Evolutionary conservation across 2,329 filamentous ascomycete species (phyloP), one percentile per base, ranked within the genome.

Genomic region (Aciculosporium take): DNA sequence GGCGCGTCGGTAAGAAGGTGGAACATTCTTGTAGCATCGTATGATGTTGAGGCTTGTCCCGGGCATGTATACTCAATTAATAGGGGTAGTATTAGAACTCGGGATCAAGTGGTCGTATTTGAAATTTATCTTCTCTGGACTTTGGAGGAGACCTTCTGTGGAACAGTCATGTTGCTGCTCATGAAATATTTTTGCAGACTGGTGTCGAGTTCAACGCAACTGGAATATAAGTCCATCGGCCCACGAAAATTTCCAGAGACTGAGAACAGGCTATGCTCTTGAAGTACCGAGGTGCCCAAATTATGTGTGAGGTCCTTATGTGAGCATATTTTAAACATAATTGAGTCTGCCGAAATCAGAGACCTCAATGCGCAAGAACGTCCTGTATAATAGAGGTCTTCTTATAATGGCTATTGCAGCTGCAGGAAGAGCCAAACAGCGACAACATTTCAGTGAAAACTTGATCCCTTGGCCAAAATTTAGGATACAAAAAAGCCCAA

Each of bases 141-240:
- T 42, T 43, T n/a, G 36, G 20, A 37, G 24, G 39, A 25, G 30
- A 43, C 8, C 23, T 43, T 10, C 21, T 39, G 12, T 27, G 36
- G 18, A 43, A 35, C 30, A 43, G 36, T 23, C 36, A 39, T 4
- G 20, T 29, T 15, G 25, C 37, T 1, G 31, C 39, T 17, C n/a
- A 43, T 18, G 41, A 43, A 34, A 34, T 12, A 35, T 39, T 5
- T 43, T 43, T 34, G 37, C 30, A 5, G 41, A 43, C 12, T 43
- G 30, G 41, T 23, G 30, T 37, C 39, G 41, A 31, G 41, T 30
- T 2, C 15, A 18, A 3, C 12, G 29, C 31, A 30, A 18, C 9
- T 15, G 25, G 6, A 2, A 25, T 0, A 18, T 8, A 5, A 25
- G n/a, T n/a, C 27, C 6, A 25, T 5, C 18, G 3, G 17, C 25